A percentile compares a stretch with the other conserved stretches of the same genome.
phyloP scores from a whole-genome alignment of 1,139 yeast genomes.

The Yamadazyma buinensis region DNA sequence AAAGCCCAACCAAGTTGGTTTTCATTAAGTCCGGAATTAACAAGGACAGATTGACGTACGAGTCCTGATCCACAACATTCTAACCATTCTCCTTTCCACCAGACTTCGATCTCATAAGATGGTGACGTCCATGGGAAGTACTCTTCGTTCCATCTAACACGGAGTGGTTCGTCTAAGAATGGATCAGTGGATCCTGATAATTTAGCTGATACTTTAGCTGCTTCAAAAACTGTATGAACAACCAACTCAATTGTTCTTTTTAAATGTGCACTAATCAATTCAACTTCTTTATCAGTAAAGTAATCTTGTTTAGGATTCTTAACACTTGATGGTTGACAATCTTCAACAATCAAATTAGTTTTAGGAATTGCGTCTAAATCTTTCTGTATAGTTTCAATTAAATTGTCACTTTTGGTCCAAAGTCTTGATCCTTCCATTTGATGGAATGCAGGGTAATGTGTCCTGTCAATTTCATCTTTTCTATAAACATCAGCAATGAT shows the following conservation, averaged over 20 bases:
- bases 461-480: constrained; percentile 90
- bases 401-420: constrained; percentile 57
- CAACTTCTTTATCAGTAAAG: constrained; percentile 68
- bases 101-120: constrained; percentile 96
- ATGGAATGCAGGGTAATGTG: constrained; percentile 96
- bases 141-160: constrained; percentile 92
- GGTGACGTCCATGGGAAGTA: constrained; percentile 99
- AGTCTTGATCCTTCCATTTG: constrained; percentile 96
- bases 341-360: constrained; percentile 72
- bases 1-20: constrained; percentile 91
- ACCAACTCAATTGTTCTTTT: constrained; percentile 81
- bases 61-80: constrained; percentile 98
- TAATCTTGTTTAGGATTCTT: constrained; percentile 77
- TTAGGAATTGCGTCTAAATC: constrained; percentile 69
- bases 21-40: constrained; percentile 63
- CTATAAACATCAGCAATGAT: constrained; percentile 96
- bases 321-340: constrained; percentile 47
- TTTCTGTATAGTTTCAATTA: constrained; percentile 40
- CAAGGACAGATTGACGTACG: constrained; percentile 72
- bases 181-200: constrained; percentile 61
- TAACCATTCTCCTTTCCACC: constrained; percentile 99
- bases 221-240: constrained; percentile 79
- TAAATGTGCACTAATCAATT: constrained; percentile 69
- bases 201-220: constrained; percentile 65
- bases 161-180: constrained; percentile 69